Base-by-base conservation (phyloP, 805 yeast genomes). In the Metschnikowia matae region DNA sequence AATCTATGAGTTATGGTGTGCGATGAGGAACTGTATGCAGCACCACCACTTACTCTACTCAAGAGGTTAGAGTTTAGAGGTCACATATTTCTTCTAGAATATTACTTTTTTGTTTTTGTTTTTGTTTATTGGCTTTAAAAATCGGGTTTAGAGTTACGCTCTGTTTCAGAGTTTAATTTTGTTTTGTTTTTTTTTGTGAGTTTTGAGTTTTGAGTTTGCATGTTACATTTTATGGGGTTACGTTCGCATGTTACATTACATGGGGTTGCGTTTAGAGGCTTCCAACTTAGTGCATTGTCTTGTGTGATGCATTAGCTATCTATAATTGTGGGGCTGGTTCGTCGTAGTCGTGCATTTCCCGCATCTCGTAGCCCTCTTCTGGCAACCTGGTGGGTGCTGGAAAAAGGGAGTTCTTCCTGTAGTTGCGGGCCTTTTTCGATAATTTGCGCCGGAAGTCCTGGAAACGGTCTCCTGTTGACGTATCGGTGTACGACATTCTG, bases 381-480 rank as follows among this genome's bases (percentile, higher is more conserved):
- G 60, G 59, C 39, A 57, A 52, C 26, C 45, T 35, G 2, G 61
- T 55, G 11, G 61, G 61, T 11, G 59, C 52, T 1, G 61, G 61
- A 20, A 57, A 57, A 3, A 57, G 48, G 6, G 61, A 57, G 43
- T 55, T 47, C 1, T 51, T 44, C 20, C 59, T 45, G 43, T 57
- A 57, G 8, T 48, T 39, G 43, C 48, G 48, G 4, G 61, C 61
- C 17, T 49, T 50, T 23, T 54, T 36, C 4, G 58, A 48, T 3
- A 57, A 49, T 2, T 52, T 51, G 33, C 42, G 49, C 18, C 49
- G 46, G 34, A 53, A 40, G 4, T 50, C 35, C 8, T 48, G 52
- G 23, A 52, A 44, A 23, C 57, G 40, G 31, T 53, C 56, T 20
- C 42, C 46, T n/a, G 46, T 46, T 6, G 52, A 31, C 2, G 32